phyloP scores from a whole-genome alignment of 139 green algal genomes.

The Astrephomene gubernaculifera region DNA sequence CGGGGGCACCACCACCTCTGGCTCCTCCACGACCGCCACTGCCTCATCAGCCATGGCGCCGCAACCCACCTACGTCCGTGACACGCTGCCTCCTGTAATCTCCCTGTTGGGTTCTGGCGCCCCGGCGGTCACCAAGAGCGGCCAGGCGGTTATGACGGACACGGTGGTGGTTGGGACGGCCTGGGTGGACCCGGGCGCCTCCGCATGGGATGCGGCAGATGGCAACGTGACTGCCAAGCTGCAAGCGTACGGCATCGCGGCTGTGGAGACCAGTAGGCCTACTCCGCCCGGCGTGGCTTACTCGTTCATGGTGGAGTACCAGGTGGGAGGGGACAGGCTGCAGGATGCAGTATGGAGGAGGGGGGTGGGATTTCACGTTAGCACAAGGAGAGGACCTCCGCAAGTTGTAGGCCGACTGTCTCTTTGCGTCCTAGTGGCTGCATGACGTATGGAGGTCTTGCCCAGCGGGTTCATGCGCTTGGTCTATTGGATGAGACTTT shows the following conservation, averaged over 20 bases:
- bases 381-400: no score
- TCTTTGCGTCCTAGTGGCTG: no score
- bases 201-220: slow-evolving; percentile 50
- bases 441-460: no score
- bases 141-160: slow-evolving; percentile 46
- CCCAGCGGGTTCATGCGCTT: no score
- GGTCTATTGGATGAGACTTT: no score
- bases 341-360: no score
- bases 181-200: slow-evolving; percentile 54
- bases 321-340: no score
- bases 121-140: slow-evolving; percentile 37
- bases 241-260: slow-evolving; percentile 48
- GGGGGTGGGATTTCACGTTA: no score
- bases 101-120: slow-evolving; percentile 38
- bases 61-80: slow-evolving; percentile 15
- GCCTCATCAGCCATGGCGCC: no score
- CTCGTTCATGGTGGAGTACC: slow-evolving; percentile 49
- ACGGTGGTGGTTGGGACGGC: slow-evolving; percentile 28
- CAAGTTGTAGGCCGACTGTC: no score
- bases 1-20: not conserved
- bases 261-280: slow-evolving; percentile 50
- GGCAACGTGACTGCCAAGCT: slow-evolving; percentile 50
- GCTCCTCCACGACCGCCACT: not conserved
- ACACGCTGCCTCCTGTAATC: slow-evolving; percentile 45
- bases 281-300: slow-evolving; percentile 30